Percentiles rank a stretch among this genome's conserved stretches.
These are phyloP conservation scores for Hymenoscyphus albidus DNA, from an alignment of 2,329 filamentous ascomycete species.

Conservation along the genomic window DNA sequence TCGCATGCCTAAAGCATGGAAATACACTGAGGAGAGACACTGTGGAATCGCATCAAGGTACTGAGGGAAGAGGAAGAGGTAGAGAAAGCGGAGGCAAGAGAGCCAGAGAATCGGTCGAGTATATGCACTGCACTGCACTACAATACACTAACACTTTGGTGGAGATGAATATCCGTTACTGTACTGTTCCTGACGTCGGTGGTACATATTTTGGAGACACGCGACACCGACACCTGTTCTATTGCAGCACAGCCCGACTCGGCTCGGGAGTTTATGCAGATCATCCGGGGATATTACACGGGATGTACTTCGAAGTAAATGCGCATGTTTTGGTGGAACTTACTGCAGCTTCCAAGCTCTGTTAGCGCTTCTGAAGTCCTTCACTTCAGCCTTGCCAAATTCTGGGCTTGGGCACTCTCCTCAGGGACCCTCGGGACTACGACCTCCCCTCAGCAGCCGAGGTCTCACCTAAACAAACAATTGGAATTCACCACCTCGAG, in stretches of 20 bases:
- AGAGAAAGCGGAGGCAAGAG: neutral
- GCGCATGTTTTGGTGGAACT: neutral
- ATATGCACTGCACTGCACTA: too few species aligned
- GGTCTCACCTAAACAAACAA: neutral
- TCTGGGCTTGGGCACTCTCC: neutral
- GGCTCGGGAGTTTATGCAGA: neutral
- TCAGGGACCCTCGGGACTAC: neutral
- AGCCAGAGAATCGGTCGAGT: neutral
- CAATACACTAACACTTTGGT: neutral
- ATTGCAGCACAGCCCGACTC: neutral
- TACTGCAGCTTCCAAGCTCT: neutral
- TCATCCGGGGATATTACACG: neutral
- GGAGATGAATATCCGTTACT: neutral
- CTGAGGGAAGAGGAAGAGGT: neutral
- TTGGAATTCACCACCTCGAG: neutral
- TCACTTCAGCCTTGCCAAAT: slow-evolving; percentile 2
- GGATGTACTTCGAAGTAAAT: neutral
- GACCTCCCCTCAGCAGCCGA: neutral
- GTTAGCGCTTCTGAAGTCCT: neutral
- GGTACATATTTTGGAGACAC: neutral
- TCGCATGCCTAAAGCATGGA: slow-evolving; percentile 15
- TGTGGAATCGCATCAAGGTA: slow-evolving; percentile 5
- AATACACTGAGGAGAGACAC: slow-evolving; percentile 12
- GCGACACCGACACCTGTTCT: neutral
- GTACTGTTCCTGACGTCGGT: neutral